Base-by-base conservation (phyloP, 2,329 filamentous ascomycete species). In the Aspergillus floridensis region DNA sequence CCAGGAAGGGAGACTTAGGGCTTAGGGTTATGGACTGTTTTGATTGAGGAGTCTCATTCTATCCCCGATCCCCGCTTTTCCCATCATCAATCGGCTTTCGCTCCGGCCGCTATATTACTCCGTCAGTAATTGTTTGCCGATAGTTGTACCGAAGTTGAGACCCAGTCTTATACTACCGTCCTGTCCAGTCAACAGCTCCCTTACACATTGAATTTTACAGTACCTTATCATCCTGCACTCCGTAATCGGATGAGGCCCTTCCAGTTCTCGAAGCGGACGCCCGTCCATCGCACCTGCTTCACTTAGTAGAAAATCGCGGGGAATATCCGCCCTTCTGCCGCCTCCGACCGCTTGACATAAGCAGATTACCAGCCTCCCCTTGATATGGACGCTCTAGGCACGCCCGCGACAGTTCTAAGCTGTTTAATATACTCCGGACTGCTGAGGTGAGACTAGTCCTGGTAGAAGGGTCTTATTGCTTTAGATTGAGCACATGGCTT, bases 1-100 rank as follows among this genome's bases (percentile, higher is more conserved):
- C 63, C 57, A 60, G 41, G 55, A 56, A 35, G 47, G 57, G 48
- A 46, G 31, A 57, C 21, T 64, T 69, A 65, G 63, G 66, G 68
- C 58, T 65, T 69, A 70, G 68, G 63, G 63, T 49, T 62, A 7
- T 7, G 26, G 26, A 29, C 7, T 29, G 26, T 2, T 29, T 29
- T 29, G 26, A 8, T 7, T 29, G 26, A 29, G 26, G 26, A 29
- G 32, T 55, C 57, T 41, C 29, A 51, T 46, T 26, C n/a, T n/a
- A 49, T 63, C 55, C 56, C 46, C 50, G 49, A 19, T 8, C 38
- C 38, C 38, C 38, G 38, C 38, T 44, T 44, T 52, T n/a, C 7
- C 26, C 26, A 29, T 8, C 38, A 48, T 48, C 49, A 29, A 48
- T 53, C 41, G 38, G 52, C 56, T 21, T 53, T 26, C 14, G 12